Evolutionary conservation across 169 alveolate genomes (phyloP), one percentile per base, ranked within the genome.

Genomic region (Pseudocohnilembus persalinus): DNA sequence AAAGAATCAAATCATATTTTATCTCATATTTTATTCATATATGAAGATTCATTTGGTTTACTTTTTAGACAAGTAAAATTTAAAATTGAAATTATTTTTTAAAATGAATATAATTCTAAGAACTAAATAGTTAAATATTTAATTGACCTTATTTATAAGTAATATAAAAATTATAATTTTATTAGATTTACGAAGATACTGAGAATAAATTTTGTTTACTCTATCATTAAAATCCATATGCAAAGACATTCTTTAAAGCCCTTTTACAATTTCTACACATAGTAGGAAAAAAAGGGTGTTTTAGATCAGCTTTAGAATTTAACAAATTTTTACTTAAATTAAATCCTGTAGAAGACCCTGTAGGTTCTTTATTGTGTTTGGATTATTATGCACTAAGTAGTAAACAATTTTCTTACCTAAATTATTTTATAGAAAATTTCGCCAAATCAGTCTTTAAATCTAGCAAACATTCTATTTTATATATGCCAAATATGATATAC

Each of bases 211-310:
- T 63, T 63, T 35, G 89, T 68, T 20, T 79, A 25, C 49, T 33
- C 26, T 32, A 78, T 0, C 82, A 78, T 35, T 49, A 78, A 4
- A 91, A 91, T 68, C 65, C 73, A 28, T 85, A 78, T 64, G 76
- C 77, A 29, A 91, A 74, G 64, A 92, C 93, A 1, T 89, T 94
- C 76, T 89, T 85, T 31, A 93, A 80, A 49, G 88, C 93, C 34
- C 34, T 94, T 24, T 90, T 91, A 24, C 88, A 85, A 80, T 90
- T 90, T 78, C 88, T 89, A 11, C 96, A 94, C 49, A 82, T 88
- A 31, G 31, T 94, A 25, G 93, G 94, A 6, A 90, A 95, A 73
- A 92, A 94, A 86, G 97, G 97, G 26, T 94, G 97, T 77, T 83
- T 83, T 29, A 87, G 93, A 76, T 87, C 96, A 26, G 92, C 95